phyloP scores from a whole-genome alignment of 192 early-diverging fungal genomes.

The Coemansia sp. region DNA sequence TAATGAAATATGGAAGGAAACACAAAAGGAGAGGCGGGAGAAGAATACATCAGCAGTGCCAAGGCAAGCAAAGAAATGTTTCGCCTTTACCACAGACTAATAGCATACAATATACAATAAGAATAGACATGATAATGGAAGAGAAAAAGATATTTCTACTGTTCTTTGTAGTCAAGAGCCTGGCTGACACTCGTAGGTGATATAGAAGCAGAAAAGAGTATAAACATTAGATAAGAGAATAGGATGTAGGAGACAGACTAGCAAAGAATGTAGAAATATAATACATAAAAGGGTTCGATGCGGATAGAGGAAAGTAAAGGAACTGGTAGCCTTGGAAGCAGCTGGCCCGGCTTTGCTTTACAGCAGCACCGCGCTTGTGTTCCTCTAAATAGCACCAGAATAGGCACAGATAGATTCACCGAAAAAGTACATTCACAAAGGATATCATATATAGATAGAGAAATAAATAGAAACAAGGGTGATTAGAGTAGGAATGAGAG shows the following conservation, averaged over 20 bases:
- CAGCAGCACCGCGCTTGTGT: not conserved
- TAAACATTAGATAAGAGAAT: constrained; percentile 1
- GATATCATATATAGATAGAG: not conserved
- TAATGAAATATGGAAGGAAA: constrained; percentile 2
- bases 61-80: not conserved
- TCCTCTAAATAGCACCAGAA: not conserved
- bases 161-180: not conserved
- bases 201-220: not conserved
- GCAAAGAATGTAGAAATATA: not conserved
- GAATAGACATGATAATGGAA: not conserved
- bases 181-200: not conserved
- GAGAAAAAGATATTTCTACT: not conserved
- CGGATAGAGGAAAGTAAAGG: not conserved
- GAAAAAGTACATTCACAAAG: not conserved
- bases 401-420: constrained; percentile 3
- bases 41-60: not conserved
- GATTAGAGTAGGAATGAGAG: constrained; percentile 8
- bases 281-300: not conserved
- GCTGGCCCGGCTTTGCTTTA: not conserved
- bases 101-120: constrained; percentile 1
- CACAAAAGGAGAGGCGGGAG: constrained; percentile 4
- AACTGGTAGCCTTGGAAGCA: not conserved
- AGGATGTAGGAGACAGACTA: not conserved
- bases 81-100: not conserved
- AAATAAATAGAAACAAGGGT: constrained; percentile 2